These are phyloP conservation scores for Cyberlindnera nakhonratchasimensis DNA, from an alignment of 805 yeast genomes.

Conservation along the genomic window DNA sequence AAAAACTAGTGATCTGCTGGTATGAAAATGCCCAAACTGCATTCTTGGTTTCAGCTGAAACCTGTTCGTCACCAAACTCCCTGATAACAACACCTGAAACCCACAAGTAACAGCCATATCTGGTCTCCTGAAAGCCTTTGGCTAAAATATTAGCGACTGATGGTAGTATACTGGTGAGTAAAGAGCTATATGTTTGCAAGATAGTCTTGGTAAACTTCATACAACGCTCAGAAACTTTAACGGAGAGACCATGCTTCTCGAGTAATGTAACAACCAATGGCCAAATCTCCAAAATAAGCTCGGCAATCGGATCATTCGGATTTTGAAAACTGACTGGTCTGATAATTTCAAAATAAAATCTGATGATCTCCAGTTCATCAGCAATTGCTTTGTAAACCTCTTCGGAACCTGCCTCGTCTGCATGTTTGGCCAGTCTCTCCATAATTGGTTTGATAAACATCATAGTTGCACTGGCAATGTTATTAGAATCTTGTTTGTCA, in stretches of 20 bases:
- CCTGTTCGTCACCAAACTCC: conserved; percentile 62
- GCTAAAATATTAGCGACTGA: conserved; percentile 64
- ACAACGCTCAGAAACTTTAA: conserved; percentile 69
- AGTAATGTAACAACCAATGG: conserved; percentile 51
- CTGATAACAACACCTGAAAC: conserved; percentile 79
- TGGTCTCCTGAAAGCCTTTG: conserved; percentile 64
- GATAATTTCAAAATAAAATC: conserved; percentile 56
- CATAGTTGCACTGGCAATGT: conserved; percentile 49
- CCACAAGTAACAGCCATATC: conserved; percentile 84
- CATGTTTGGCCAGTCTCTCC: conserved; percentile 37
- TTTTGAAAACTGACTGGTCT: conserved; percentile 36
- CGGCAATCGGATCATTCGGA: conserved; percentile 46
- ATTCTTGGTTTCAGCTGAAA: conserved; percentile 44
- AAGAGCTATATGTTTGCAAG: conserved; percentile 58
- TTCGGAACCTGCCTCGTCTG: conserved; percentile 29
- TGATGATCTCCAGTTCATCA: conserved; percentile 68
- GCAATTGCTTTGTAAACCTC: conserved; percentile 49
- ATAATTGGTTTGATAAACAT: conserved; percentile 69
- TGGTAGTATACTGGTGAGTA: conserved; percentile 55
- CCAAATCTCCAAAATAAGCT: conserved; percentile 54
- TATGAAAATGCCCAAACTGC: conserved; percentile 74
- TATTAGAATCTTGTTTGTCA: conserved; percentile 51
- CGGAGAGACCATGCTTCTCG: conserved; percentile 52
- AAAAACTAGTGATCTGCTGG: conserved; percentile 60
- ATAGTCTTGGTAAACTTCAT: conserved; percentile 65